Conservation (phyloP, 208 protist species). For the Vickermania ingenoplastis region DNA sequence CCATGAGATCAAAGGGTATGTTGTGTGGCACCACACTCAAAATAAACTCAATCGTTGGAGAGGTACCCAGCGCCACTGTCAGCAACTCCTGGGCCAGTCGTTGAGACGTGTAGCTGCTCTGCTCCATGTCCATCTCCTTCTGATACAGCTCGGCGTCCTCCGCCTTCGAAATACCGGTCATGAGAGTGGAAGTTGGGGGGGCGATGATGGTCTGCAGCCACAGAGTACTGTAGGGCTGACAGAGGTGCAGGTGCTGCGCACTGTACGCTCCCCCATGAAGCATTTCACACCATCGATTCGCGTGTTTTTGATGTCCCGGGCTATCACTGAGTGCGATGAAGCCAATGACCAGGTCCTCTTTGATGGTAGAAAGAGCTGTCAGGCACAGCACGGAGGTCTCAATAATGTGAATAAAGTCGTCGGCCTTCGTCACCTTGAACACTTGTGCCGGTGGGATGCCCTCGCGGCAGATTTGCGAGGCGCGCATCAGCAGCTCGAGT, state of each 20-base stretch:
- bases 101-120: constrained; percentile 12
- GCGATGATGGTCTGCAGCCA: constrained; percentile 60
- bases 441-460: constrained; percentile 26
- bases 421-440: constrained; percentile 21
- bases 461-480: constrained; percentile 19
- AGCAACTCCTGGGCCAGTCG: constrained; percentile 35
- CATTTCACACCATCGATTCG: constrained; percentile 4
- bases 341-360: constrained; percentile 24
- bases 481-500: constrained; percentile 25
- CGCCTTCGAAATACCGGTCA: constrained; percentile 3
- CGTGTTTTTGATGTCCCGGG: constrained; percentile 5
- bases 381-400: constrained; percentile 54
- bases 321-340: constrained; percentile 39
- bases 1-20: constrained; percentile 13
- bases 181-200: constrained; percentile 17
- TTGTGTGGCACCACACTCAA: constrained; percentile 21
- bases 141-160: constrained; percentile 5
- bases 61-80: constrained; percentile 25
- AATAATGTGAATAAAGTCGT: constrained; percentile 46
- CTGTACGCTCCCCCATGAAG: constrained; percentile 3
- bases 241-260: background rate
- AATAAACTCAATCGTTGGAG: constrained; percentile 30
- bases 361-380: constrained; percentile 37
- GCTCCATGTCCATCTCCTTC: constrained; percentile 7
- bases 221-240: constrained; percentile 31